Evolutionary conservation across 192 early-diverging fungal species (phyloP).

Genomic region (Coemansia sp.): DNA sequence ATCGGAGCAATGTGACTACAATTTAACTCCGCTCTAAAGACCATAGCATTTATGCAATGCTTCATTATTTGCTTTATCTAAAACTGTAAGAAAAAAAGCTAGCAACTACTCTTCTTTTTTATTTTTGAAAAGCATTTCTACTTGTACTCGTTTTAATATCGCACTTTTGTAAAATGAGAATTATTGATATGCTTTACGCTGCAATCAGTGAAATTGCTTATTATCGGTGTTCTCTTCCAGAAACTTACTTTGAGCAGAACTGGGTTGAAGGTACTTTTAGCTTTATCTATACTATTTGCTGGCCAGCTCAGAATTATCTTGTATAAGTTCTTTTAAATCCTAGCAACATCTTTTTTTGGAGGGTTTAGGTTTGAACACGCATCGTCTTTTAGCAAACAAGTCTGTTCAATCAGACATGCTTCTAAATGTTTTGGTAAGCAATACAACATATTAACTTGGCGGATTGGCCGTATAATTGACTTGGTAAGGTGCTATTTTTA

Average conservation of each 20-base stretch:
- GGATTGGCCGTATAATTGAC: neutral
- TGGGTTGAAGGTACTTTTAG: conserved; percentile 21
- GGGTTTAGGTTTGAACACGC: conserved; percentile 11
- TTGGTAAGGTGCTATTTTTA: neutral
- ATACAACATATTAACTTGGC: neutral
- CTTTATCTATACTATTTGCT: no score
- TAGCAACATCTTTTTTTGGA: neutral
- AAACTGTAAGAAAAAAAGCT: neutral
- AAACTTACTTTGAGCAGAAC: conserved; percentile 22
- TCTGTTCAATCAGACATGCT: conserved; percentile 38
- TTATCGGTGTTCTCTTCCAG: conserved; percentile 44
- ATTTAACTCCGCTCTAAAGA: conserved; percentile 20
- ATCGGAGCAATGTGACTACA: conserved; percentile 45
- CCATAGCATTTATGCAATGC: conserved; percentile 18
- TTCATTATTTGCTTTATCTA: neutral
- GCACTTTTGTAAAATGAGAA: conserved; percentile 7
- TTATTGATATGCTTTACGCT: conserved; percentile 26
- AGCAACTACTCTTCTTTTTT: neutral
- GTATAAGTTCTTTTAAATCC: no score
- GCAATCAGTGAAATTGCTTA: conserved; percentile 42
- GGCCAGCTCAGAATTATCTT: no score
- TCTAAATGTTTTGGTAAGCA: conserved; percentile 25
- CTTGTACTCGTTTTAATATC: neutral
- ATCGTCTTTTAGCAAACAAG: conserved; percentile 22
- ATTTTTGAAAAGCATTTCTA: neutral